Conservation (phyloP, 2,329 filamentous ascomycete genomes). For the Pseudogymnoascus sp. region DNA sequence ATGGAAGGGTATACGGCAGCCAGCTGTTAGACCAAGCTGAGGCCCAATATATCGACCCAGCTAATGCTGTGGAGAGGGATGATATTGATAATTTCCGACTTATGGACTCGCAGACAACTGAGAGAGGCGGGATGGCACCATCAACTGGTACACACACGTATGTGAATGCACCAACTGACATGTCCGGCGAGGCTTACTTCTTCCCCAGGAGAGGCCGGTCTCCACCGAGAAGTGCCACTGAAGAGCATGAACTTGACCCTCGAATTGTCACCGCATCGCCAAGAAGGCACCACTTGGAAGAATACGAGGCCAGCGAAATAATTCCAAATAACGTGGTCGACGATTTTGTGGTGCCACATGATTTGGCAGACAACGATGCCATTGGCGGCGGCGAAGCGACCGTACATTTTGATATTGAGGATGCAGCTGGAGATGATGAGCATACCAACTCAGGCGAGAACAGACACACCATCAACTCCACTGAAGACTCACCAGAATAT, state of each 20-base stretch:
- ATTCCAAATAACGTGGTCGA: not conserved
- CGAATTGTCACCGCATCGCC: not conserved
- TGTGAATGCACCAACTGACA: conserved; percentile 18
- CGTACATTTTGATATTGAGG: not conserved
- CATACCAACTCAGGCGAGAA: conserved; percentile 1
- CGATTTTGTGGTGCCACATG: not conserved
- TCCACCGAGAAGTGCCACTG: conserved; percentile 15
- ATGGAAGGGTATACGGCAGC: not conserved
- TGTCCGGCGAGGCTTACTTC: conserved; percentile 20
- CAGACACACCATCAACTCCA: not conserved
- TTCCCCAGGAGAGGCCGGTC: conserved; percentile 25
- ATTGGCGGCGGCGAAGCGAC: not conserved
- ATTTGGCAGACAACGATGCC: not conserved
- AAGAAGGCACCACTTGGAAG: not conserved
- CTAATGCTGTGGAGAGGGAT: conserved; percentile 8
- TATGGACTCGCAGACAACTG: conserved; percentile 1
- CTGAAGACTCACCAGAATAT: not conserved
- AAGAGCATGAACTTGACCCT: not conserved
- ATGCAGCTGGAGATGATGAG: not conserved
- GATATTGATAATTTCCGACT: conserved; percentile 9
- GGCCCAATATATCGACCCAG: conserved; percentile 9
- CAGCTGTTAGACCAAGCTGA: not conserved
- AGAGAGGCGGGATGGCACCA: conserved; percentile 10
- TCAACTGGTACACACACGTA: conserved; percentile 19
- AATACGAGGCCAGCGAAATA: not conserved